Evolutionary conservation across 192 early-diverging fungal genomes (phyloP).

Genomic region (Hyaloraphidium curvatum): DNA sequence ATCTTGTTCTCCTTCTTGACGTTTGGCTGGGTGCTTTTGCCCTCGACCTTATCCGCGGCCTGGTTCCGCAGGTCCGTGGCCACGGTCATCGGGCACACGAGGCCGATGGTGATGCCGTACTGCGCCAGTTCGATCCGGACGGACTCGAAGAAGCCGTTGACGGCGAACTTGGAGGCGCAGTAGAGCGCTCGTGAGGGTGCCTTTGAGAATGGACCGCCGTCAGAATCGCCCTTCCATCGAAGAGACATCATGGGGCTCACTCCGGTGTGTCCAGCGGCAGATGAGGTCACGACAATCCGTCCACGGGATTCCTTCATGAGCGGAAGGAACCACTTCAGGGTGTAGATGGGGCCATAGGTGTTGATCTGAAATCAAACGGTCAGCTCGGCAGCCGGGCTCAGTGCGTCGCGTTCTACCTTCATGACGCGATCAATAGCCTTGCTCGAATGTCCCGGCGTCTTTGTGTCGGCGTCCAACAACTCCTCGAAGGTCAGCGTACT

Average conservation of each 20-base stretch:
- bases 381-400: background rate
- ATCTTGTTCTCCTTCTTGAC: constrained; percentile 29
- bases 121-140: constrained; percentile 52
- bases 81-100: constrained; percentile 55
- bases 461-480: background rate
- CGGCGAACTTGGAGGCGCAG: constrained; percentile 57
- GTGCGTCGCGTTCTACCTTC: background rate
- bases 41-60: constrained; percentile 29
- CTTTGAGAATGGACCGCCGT: background rate
- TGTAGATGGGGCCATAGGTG: constrained; percentile 12
- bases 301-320: constrained; percentile 10
- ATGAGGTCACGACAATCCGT: constrained; percentile 52
- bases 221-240: background rate
- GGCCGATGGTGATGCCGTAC: constrained; percentile 38
- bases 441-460: background rate
- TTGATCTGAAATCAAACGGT: constrained; percentile 9
- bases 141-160: constrained; percentile 62
- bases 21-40: constrained; percentile 3
- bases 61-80: constrained; percentile 46
- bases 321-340: constrained; percentile 12
- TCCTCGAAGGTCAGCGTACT: constrained; percentile 1
- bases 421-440: background rate
- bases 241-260: constrained; percentile 36
- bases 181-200: constrained; percentile 37
- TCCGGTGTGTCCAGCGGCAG: constrained; percentile 46